Percentiles rank a stretch among this genome's conserved stretches.
These are phyloP conservation scores for Calendula officinalis DNA, from an alignment of 129 eudicot species.

Conservation along the genomic window DNA sequence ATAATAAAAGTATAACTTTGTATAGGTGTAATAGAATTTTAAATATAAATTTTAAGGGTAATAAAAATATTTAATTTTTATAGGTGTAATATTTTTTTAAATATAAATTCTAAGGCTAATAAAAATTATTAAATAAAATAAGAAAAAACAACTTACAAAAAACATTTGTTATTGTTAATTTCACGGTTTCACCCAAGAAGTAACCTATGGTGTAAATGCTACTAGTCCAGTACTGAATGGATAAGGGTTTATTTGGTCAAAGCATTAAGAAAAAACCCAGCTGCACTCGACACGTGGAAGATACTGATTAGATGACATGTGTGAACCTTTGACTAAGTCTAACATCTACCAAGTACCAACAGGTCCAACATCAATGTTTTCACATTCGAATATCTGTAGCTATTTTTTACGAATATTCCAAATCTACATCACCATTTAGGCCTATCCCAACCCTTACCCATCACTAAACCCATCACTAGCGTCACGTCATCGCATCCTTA, in stretches of 20 bases:
- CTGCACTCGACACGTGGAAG: slow-evolving; percentile 37
- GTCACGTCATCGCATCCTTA: no score
- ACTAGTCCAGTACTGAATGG: slow-evolving; percentile 18
- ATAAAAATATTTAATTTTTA: no score
- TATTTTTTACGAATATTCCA: background rate
- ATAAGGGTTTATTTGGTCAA: slow-evolving; percentile 36
- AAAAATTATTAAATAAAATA: background rate
- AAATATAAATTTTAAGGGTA: no score
- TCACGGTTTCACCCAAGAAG: no score
- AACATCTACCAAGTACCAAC: slow-evolving; percentile 18
- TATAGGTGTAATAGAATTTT: no score
- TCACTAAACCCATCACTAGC: no score
- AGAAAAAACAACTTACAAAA: background rate
- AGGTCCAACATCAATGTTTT: slow-evolving; percentile 19
- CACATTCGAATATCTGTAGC: slow-evolving; percentile 8
- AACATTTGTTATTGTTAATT: no score
- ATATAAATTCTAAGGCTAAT: no score
- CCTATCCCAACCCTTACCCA: no score
- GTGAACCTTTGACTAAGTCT: slow-evolving; percentile 33
- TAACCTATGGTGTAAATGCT: background rate
- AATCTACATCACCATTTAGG: background rate
- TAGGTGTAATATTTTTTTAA: no score
- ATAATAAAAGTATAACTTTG: no score
- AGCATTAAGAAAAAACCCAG: slow-evolving; percentile 20
- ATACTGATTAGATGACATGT: slow-evolving; percentile 33